A percentile compares a stretch with the other conserved stretches of the same genome.
phyloP scores from a whole-genome alignment of 2,329 filamentous ascomycete species.

The Aspergillus caelatus region DNA sequence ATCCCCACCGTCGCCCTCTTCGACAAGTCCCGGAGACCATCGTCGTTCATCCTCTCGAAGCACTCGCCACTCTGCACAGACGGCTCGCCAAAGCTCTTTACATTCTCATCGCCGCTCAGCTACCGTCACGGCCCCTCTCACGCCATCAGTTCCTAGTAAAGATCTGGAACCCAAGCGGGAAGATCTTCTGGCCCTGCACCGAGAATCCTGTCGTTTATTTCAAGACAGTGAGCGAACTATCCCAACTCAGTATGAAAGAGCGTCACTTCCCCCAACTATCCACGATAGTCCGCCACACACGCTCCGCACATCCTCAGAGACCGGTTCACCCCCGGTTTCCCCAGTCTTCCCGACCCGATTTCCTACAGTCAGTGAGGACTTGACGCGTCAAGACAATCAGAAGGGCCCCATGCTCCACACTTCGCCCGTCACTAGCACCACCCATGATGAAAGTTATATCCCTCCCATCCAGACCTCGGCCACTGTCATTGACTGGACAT shows the following conservation, averaged over 20 bases:
- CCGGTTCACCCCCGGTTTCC: constrained; percentile 20
- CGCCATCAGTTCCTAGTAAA: constrained; percentile 24
- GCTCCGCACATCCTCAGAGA: constrained; percentile 15
- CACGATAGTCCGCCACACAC: constrained; percentile 9
- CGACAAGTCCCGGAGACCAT: constrained; percentile 24
- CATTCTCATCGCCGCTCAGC: constrained; percentile 33
- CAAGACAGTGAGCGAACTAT: constrained; percentile 25
- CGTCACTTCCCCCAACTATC: constrained; percentile 10
- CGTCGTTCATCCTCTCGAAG: constrained; percentile 39
- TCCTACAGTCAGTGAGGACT: constrained; percentile 14
- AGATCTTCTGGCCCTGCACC: constrained; percentile 42
- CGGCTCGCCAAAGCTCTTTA: constrained; percentile 30
- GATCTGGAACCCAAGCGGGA: constrained; percentile 32
- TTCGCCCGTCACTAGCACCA: not conserved
- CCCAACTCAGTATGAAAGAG: not conserved
- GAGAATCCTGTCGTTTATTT: constrained; percentile 46
- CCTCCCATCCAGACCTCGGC: constrained; percentile 30
- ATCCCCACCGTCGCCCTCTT: constrained; percentile 36
- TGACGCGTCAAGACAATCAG: not conserved
- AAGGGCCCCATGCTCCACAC: constrained; percentile 3
- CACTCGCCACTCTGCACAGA: constrained; percentile 31
- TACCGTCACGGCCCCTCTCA: constrained; percentile 25
- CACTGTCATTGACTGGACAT: constrained; percentile 52
- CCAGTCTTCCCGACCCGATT: constrained; percentile 9
- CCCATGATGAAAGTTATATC: not conserved